phyloP scores from a whole-genome alignment of 2,329 filamentous ascomycete species.

The Aspergillus japonicus region DNA sequence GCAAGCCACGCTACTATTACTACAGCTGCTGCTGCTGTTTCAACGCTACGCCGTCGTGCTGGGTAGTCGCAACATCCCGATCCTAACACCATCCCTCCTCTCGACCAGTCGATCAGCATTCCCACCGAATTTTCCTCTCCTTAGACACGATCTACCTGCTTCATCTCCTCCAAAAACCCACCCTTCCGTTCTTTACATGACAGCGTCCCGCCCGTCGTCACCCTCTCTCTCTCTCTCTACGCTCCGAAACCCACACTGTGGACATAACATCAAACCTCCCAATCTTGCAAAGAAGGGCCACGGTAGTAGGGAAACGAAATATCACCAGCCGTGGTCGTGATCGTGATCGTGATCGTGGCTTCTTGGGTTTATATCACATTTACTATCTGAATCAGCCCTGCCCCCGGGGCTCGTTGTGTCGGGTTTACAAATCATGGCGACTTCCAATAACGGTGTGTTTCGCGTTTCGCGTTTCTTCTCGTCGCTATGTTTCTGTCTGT shows the following conservation, averaged over 20 bases:
- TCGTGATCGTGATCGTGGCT: too few relatives aligned
- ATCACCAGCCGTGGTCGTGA: neutral
- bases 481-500: neutral
- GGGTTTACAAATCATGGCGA: constrained; percentile 28
- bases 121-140: neutral
- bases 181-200: neutral
- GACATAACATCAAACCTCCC: neutral
- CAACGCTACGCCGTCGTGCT: neutral
- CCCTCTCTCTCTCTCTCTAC: neutral
- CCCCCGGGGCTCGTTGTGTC: neutral
- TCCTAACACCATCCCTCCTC: neutral
- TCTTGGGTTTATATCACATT: too few relatives aligned
- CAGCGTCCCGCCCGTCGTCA: neutral
- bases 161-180: too few relatives aligned
- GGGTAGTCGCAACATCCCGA: neutral
- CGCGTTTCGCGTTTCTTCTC: neutral
- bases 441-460: constrained; percentile 35
- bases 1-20: neutral
- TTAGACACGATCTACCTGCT: neutral
- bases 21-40: too few relatives aligned
- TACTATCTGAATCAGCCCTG: neutral
- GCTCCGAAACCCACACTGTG: neutral
- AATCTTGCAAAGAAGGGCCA: neutral
- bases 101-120: neutral
- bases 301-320: neutral